Conservation (phyloP, 73 alveolate genomes). For the Paramecium tetraurelia region DNA sequence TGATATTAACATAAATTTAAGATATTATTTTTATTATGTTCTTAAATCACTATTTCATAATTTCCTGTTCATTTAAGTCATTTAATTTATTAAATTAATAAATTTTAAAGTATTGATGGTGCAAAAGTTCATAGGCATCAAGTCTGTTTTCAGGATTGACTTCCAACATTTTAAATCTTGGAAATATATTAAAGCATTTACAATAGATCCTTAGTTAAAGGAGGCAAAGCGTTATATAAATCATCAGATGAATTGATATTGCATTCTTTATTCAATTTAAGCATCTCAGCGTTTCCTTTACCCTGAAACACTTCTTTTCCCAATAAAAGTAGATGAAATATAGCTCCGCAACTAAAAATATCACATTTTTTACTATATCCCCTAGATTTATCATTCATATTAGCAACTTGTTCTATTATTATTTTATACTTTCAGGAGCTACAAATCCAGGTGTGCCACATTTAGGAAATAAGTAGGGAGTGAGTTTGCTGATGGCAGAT, state of each 20-base stretch:
- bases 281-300: neutral
- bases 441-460: constrained; percentile 97
- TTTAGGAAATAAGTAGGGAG: constrained; percentile 74
- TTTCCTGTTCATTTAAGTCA: neutral
- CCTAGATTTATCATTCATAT: neutral
- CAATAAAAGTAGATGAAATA: constrained; percentile 34
- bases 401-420: constrained; percentile 22
- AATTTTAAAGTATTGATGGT: neutral
- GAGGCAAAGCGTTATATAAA: neutral
- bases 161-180: constrained; percentile 16
- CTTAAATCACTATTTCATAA: neutral
- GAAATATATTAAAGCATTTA: neutral
- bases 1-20: neutral
- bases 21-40: neutral
- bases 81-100: neutral
- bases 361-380: constrained; percentile 41
- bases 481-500: constrained; percentile 81
- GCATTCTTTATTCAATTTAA: constrained; percentile 43
- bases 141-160: neutral
- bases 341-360: constrained; percentile 49
- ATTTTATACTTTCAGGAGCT: constrained; percentile 89
- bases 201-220: constrained; percentile 4
- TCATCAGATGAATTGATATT: neutral
- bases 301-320: constrained; percentile 13
- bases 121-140: neutral